Percentiles rank a stretch among this genome's conserved stretches.
Evolutionary conservation across 1,284 basidiomycete genomes (phyloP).

Genomic region (Pseudomicrostroma phylloplanum): DNA sequence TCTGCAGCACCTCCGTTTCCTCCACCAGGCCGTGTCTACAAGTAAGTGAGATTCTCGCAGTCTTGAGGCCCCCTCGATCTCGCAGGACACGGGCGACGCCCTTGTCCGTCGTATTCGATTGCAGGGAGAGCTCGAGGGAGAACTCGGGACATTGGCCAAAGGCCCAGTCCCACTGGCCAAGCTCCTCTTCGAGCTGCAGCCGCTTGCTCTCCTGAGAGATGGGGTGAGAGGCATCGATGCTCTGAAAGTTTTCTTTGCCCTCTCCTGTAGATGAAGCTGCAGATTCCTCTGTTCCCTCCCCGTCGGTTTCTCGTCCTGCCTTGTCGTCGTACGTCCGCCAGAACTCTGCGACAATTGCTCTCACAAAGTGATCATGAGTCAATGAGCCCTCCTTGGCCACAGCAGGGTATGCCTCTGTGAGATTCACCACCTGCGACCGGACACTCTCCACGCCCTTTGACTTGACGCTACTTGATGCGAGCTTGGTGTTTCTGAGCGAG

Average conservation of each 20-base stretch:
- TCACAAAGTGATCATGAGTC: not conserved
- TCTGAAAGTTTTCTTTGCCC: not conserved
- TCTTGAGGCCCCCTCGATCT: not conserved
- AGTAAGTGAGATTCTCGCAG: not conserved
- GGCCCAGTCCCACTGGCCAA: constrained; percentile 70
- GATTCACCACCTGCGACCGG: constrained; percentile 81
- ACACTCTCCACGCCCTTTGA: constrained; percentile 82
- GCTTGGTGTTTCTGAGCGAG: constrained; percentile 59
- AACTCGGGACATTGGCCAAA: constrained; percentile 94
- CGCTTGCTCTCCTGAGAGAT: constrained; percentile 10
- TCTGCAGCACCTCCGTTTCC: not conserved
- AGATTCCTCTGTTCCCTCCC: not conserved
- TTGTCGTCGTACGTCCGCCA: not conserved
- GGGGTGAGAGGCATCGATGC: not conserved
- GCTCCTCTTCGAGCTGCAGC: constrained; percentile 19
- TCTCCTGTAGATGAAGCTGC: not conserved
- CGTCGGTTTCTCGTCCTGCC: not conserved
- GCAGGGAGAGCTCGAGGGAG: constrained; percentile 9
- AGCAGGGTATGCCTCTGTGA: constrained; percentile 59
- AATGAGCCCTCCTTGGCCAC: constrained; percentile 32
- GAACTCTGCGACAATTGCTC: not conserved
- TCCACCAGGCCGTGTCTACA: not conserved
- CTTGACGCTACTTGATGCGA: constrained; percentile 62
- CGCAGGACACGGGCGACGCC: not conserved
- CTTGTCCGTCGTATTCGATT: not conserved